phyloP scores from a whole-genome alignment of 1,139 yeast species.

The Scheffersomyces titani region DNA sequence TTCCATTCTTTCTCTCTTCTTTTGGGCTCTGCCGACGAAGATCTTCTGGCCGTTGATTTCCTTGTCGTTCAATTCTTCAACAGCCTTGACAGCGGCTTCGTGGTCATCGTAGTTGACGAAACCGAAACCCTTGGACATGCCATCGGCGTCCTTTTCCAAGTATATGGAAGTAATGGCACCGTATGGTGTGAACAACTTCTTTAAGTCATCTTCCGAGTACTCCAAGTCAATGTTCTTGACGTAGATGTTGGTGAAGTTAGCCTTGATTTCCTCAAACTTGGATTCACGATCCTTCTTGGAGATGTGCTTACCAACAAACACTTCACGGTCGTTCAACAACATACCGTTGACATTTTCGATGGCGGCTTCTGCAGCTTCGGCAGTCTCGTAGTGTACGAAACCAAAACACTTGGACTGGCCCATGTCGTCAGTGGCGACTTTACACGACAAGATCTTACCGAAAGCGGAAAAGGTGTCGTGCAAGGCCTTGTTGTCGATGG shows the following conservation, averaged over 20 bases:
- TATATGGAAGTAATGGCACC: slow-evolving; percentile 87
- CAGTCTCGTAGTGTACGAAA: slow-evolving; percentile 94
- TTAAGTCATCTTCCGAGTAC: slow-evolving; percentile 71
- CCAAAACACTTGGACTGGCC: slow-evolving; percentile 97
- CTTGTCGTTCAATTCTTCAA: slow-evolving; percentile 85
- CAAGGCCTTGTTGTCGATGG: slow-evolving; percentile 97
- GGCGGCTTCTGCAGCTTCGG: slow-evolving; percentile 92
- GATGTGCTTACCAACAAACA: slow-evolving; percentile 92
- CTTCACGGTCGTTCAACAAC: slow-evolving; percentile 96
- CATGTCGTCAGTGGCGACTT: slow-evolving; percentile 92
- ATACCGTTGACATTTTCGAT: slow-evolving; percentile 98
- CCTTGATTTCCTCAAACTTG: slow-evolving; percentile 87
- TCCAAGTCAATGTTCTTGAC: slow-evolving; percentile 85
- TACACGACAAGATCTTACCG: slow-evolving; percentile 94
- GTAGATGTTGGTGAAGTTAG: slow-evolving; percentile 93
- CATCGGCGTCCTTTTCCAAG: slow-evolving; percentile 81
- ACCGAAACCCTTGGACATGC: slow-evolving; percentile 94
- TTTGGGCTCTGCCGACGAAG: slow-evolving; percentile 98
- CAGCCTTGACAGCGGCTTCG: slow-evolving; percentile 87
- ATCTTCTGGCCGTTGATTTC: slow-evolving; percentile 85
- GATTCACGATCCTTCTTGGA: slow-evolving; percentile 95
- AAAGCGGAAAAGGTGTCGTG: slow-evolving; percentile 98
- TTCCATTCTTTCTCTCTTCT: slow-evolving; percentile 97
- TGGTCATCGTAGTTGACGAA: slow-evolving; percentile 90
- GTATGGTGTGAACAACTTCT: slow-evolving; percentile 66